Evolutionary conservation across 2,329 filamentous ascomycete species (phyloP).

Genomic region (Diaporthe vexans): DNA sequence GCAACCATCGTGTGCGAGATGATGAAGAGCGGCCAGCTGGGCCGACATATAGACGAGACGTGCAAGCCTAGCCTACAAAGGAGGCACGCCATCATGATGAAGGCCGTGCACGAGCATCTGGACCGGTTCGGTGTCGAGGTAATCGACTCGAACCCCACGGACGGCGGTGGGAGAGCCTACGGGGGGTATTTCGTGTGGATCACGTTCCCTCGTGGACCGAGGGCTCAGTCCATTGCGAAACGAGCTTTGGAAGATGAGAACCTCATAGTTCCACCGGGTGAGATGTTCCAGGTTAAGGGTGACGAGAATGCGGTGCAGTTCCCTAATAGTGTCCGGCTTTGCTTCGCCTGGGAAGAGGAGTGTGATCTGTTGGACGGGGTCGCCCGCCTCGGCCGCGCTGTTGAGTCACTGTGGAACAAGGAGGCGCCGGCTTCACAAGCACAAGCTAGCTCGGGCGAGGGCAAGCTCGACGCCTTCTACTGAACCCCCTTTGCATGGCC

Average conservation of each 20-base stretch:
- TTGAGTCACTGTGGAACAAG: conserved; percentile 32
- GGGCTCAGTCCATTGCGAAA: conserved; percentile 68
- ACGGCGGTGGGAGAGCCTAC: conserved; percentile 64
- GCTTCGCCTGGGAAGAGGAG: conserved; percentile 81
- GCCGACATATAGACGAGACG: conserved; percentile 57
- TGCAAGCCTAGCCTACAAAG: conserved; percentile 61
- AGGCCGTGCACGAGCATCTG: conserved; percentile 71
- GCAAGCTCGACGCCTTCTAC: conserved; percentile 35
- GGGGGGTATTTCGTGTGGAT: conserved; percentile 94
- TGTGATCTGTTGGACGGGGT: conserved; percentile 77
- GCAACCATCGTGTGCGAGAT: conserved; percentile 66
- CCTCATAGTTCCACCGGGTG: conserved; percentile 77
- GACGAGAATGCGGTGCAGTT: conserved; percentile 70
- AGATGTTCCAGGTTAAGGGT: conserved; percentile 76
- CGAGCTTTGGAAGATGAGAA: conserved; percentile 73
- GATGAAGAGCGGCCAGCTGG: conserved; percentile 59
- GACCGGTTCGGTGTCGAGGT: conserved; percentile 71
- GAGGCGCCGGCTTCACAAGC: background rate
- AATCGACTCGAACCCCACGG: conserved; percentile 53
- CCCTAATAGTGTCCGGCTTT: conserved; percentile 72
- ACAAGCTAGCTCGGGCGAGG: background rate
- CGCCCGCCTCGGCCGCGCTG: conserved; percentile 53
- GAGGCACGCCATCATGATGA: conserved; percentile 66
- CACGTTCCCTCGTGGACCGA: conserved; percentile 67
- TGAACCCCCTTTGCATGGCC: background rate